These are phyloP conservation scores for Hevea brasiliensis DNA, from an alignment of 345 rosid genomes.

Conservation along the genomic window DNA sequence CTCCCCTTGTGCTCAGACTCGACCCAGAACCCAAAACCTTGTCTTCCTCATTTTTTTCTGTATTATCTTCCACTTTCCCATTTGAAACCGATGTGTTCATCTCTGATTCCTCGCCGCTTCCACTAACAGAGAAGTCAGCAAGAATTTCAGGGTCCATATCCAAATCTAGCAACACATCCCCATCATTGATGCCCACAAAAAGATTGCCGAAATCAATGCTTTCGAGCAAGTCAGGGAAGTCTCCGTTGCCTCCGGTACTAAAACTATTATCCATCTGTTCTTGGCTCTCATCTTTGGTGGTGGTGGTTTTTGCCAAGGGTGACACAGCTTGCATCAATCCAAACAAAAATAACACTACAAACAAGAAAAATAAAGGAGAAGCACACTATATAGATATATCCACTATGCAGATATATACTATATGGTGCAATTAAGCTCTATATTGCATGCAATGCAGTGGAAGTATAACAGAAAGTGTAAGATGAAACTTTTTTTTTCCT, in stretches of 20 bases:
- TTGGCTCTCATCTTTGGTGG: conserved; percentile 37
- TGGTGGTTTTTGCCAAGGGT: conserved; percentile 40
- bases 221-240: conserved; percentile 53
- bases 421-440: conserved; percentile 19
- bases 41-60: conserved; percentile 33
- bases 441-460: conserved; percentile 18
- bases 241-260: conserved; percentile 26
- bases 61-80: conserved; percentile 25
- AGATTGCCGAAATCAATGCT: conserved; percentile 78
- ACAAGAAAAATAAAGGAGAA: not conserved
- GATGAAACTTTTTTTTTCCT: too few species aligned
- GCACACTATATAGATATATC: not conserved
- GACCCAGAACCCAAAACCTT: conserved; percentile 30
- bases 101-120: conserved; percentile 58
- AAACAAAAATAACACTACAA: conserved; percentile 3
- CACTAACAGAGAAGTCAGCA: conserved; percentile 52
- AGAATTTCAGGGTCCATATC: conserved; percentile 70
- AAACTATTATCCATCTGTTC: conserved; percentile 49
- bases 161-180: conserved; percentile 61
- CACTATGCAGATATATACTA: not conserved
- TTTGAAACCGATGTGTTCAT: conserved; percentile 33
- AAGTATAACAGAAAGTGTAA: not conserved
- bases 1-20: conserved; percentile 31
- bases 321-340: conserved; percentile 77
- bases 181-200: conserved; percentile 58